Conservation (phyloP, 805 yeast species). For the Lipomyces kockii region DNA sequence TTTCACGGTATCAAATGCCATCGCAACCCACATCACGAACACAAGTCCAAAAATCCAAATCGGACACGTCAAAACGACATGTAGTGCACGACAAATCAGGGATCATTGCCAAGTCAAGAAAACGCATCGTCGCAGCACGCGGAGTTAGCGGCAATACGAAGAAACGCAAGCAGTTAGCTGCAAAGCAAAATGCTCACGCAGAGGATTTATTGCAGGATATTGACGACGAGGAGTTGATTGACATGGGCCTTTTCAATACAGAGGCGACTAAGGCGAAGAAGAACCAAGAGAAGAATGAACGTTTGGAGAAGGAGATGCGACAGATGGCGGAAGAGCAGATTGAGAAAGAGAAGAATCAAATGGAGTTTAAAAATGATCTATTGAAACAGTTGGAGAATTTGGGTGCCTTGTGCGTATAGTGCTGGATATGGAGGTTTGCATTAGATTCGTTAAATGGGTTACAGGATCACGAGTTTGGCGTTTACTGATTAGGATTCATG, state of each 20-base stretch:
- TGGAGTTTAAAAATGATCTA: slow-evolving; percentile 12
- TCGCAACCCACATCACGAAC: slow-evolving; percentile 12
- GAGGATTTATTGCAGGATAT: slow-evolving; percentile 6
- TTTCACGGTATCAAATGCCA: neutral
- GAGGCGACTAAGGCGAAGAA: neutral
- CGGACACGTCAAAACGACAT: neutral
- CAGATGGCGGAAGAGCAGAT: slow-evolving; percentile 6
- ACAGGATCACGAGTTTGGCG: neutral
- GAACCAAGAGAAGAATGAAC: neutral
- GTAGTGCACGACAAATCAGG: neutral
- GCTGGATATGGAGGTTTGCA: neutral
- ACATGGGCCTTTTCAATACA: slow-evolving; percentile 1
- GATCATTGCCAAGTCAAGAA: neutral
- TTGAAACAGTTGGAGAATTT: slow-evolving; percentile 22
- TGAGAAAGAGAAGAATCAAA: neutral
- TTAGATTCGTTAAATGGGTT: neutral
- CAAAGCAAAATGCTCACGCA: neutral
- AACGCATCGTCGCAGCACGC: neutral
- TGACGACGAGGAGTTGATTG: slow-evolving; percentile 8
- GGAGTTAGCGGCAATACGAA: neutral
- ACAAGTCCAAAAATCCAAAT: slow-evolving; percentile 7
- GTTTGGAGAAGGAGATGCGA: neutral
- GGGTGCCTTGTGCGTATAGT: slow-evolving; percentile 19
- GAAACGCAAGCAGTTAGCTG: neutral
- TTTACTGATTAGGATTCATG: neutral